Base-by-base conservation (phyloP, 2,329 filamentous ascomycete species). In the Ceratocystis destructans region DNA sequence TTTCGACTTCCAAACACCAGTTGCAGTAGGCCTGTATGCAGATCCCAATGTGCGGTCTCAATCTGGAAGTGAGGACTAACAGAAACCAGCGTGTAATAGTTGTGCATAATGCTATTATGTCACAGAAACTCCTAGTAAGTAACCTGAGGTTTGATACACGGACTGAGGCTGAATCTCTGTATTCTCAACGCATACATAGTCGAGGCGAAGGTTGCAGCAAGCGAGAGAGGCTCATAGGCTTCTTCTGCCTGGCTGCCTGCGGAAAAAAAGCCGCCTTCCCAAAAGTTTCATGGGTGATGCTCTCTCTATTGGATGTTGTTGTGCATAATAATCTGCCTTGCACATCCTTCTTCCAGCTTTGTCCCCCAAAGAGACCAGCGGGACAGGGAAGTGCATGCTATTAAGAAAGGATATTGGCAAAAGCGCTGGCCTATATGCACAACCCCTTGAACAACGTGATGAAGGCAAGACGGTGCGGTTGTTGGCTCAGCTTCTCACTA, bases 291-390 rank as follows among this genome's bases (percentile, higher is more conserved):
- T 41, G 37, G 37, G 37, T 41, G 10, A 41, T 41, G 37, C 37
- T 37, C 8, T 37, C 37, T 37, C 53, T 17, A 22, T 31, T 55
- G 25, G 25, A 5, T 57, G 53, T 17, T 57, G 53, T 1, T n/a
- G 28, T 33, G 53, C 53, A 57, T 28, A n/a, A 57, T 28, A 57
- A 33, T 57, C 53, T 57, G 53, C 53, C 53, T 57, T 57, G 53
- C 53, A 31, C 53, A 57, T 57, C 31, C 50, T 25, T 55, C 31
- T 25, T 55, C 50, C 50, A 25, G 20, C 50, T 17, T 15, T 25
- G 28, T 28, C 2, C 50, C 20, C 50, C 12, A 55, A 25, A 55
- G 50, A 8, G 50, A 31, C 12, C 6, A 22, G 17, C 17, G 22
- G 17, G 7, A 57, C 53, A 55, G 12, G 22, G 48, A 53, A 25